Evolutionary conservation across 192 early-diverging fungal genomes (phyloP), one percentile per base, ranked within the genome.

Genomic region (Piromyces sp.): DNA sequence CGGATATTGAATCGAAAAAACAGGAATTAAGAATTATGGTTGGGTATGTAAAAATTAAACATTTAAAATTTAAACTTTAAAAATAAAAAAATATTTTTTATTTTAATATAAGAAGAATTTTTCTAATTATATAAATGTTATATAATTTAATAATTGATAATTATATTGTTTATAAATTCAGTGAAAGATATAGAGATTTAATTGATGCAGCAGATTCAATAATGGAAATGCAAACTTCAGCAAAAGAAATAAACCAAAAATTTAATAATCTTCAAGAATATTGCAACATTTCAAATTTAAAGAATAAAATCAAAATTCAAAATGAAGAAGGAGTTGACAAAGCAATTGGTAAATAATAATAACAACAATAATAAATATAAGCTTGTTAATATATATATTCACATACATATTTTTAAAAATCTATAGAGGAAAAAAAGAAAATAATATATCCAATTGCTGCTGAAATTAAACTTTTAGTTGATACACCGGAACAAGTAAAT

Each of bases 121-220:
- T n/a, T n/a, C n/a, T n/a, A n/a, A n/a, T n/a, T n/a, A n/a, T n/a
- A n/a, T n/a, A n/a, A n/a, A n/a, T n/a, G n/a, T n/a, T n/a, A n/a
- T n/a, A n/a, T n/a, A n/a, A n/a, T n/a, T n/a, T n/a, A n/a, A n/a
- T n/a, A 29, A 85, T 78, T 83, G 81, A 78, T 83, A 80, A 5
- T 85, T 30, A 79, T 29, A 12, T 33, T 82, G n/a, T n/a, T 22
- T 58, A 30, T 0, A 78, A 15, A 19, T 30, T 36, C 83, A 95
- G 94, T 28, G 94, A 95, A 82, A 87, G 93, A 30, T 96, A 96
- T 82, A 86, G 93, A n/a, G 95, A 96, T 82, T 82, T 96, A 78
- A 94, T 96, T 79, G 91, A 92, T 30, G 94, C 95, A 1, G 93
- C 95, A 7, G 94, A 96, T 82, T 87, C 92, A 51, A 95, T 96